Conservation (phyloP, 768 basidiomycete species). For the Polyporus arcularius region DNA sequence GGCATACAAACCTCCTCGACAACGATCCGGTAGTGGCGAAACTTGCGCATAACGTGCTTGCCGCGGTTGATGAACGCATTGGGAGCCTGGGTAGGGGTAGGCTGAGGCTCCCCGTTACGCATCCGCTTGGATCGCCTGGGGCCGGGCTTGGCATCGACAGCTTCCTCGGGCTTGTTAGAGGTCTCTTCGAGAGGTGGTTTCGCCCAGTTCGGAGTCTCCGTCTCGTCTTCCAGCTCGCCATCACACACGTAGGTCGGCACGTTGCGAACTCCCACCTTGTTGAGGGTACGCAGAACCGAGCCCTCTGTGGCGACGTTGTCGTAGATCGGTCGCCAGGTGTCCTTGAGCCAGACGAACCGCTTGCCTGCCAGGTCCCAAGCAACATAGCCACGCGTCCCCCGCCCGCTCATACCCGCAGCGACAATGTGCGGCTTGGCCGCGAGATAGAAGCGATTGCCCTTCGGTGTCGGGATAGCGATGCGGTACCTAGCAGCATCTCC, state of each 20-base stretch:
- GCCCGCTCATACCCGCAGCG: neutral
- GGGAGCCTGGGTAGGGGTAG: too few species aligned
- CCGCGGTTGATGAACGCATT: too few species aligned
- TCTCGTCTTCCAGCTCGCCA: neutral
- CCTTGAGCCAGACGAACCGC: constrained; percentile 15
- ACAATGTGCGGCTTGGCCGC: neutral
- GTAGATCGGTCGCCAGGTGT: constrained; percentile 6
- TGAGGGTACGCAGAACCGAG: neutral
- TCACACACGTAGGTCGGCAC: constrained; percentile 4
- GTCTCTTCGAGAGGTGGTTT: too few species aligned
- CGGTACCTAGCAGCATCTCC: neutral
- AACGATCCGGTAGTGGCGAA: neutral
- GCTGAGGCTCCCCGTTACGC: too few species aligned
- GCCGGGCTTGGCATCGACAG: too few species aligned
- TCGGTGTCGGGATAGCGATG: neutral
- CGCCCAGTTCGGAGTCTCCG: neutral
- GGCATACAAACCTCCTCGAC: neutral
- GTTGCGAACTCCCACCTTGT: neutral
- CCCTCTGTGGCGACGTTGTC: constrained; percentile 4
- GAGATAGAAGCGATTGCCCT: neutral
- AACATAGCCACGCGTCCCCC: constrained; percentile 14
- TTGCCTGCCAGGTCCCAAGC: constrained; percentile 5
- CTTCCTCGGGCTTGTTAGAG: too few species aligned
- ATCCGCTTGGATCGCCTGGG: too few species aligned
- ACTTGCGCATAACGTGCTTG: too few species aligned